Evolutionary conservation across 1,139 yeast genomes (phyloP).

Genomic region (Saccharomyces hybrid): DNA sequence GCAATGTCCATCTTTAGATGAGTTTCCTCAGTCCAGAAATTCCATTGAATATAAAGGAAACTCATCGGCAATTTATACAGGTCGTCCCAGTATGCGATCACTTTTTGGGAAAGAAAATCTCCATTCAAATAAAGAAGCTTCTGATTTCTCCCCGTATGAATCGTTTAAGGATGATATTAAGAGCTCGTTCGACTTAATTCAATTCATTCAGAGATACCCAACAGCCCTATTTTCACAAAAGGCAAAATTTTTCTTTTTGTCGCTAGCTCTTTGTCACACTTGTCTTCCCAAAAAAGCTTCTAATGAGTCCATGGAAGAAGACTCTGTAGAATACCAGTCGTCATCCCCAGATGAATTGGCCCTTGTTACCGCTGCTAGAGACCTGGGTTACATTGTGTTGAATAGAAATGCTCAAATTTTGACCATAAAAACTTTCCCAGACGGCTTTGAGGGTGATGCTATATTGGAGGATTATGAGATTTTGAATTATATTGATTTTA

Average conservation of each 20-base stretch:
- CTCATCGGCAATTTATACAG: constrained; percentile 36
- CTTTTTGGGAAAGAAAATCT: constrained; percentile 17
- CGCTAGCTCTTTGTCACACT: constrained; percentile 82
- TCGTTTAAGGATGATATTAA: constrained; percentile 26
- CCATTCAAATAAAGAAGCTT: constrained; percentile 38
- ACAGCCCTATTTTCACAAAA: constrained; percentile 59
- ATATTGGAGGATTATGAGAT: constrained; percentile 62
- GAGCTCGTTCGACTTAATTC: constrained; percentile 56
- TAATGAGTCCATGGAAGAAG: constrained; percentile 37
- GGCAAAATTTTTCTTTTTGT: constrained; percentile 70
- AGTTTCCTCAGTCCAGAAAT: constrained; percentile 12
- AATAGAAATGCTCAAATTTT: constrained; percentile 57
- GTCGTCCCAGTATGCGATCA: constrained; percentile 50
- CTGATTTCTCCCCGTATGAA: constrained; percentile 6
- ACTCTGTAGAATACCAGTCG: constrained; percentile 66
- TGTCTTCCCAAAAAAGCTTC: constrained; percentile 61
- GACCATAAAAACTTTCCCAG: constrained; percentile 70
- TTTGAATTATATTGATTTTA: constrained; percentile 75
- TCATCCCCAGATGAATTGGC: constrained; percentile 97
- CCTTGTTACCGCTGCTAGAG: constrained; percentile 87
- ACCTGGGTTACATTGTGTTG: constrained; percentile 76
- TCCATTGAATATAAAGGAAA: constrained; percentile 37
- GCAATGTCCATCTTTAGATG: neutral
- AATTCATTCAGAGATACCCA: constrained; percentile 66
- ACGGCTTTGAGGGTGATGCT: constrained; percentile 64